These are phyloP conservation scores for Magnolia changhungtana DNA, from an alignment of 164 flowering plant species.

Conservation along the genomic window DNA sequence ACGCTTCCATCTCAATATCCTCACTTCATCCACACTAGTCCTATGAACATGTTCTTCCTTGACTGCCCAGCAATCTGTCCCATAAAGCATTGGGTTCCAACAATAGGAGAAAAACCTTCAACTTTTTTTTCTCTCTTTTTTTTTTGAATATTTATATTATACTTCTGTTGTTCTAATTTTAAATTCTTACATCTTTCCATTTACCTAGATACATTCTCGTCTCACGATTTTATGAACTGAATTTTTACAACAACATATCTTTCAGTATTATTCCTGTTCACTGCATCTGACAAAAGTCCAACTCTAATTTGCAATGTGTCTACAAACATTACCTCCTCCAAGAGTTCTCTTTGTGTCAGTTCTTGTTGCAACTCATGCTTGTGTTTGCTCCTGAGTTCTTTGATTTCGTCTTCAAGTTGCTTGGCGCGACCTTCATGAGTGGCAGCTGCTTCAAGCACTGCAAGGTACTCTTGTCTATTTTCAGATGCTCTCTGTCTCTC, in stretches of 20 bases:
- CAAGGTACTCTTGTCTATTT: conserved; percentile 91
- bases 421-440: conserved; percentile 81
- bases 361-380: conserved; percentile 79
- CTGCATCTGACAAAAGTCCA: neutral
- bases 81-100: no score
- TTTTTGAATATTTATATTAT: no score
- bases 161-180: neutral
- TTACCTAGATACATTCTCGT: no score
- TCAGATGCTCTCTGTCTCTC: conserved; percentile 98
- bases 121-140: no score
- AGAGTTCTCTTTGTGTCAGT: conserved; percentile 55
- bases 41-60: no score
- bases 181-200: neutral
- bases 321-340: conserved; percentile 64
- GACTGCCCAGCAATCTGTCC: no score
- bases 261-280: neutral
- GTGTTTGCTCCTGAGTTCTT: conserved; percentile 71
- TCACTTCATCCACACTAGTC: no score
- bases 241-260: neutral
- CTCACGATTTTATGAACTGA: neutral
- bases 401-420: conserved; percentile 84
- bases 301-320: neutral
- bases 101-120: no score
- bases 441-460: conserved; percentile 90
- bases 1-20: no score